These are phyloP conservation scores for Colletotrichum sp. DNA, from an alignment of 2,329 filamentous ascomycete genomes.

Conservation along the genomic window DNA sequence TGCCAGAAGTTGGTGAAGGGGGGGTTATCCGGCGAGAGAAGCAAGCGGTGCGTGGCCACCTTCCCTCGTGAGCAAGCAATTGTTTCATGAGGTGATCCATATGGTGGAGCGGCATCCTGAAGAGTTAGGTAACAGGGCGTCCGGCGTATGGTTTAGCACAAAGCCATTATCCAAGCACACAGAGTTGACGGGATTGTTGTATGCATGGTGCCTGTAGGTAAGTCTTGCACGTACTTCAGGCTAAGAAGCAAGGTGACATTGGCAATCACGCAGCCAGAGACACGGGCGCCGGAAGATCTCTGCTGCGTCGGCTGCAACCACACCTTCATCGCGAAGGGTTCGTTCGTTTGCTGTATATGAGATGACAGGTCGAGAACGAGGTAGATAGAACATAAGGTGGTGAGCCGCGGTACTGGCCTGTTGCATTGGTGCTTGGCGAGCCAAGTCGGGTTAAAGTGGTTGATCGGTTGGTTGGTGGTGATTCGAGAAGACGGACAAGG, in stretches of 20 bases:
- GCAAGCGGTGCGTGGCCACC: neutral
- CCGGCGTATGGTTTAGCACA: neutral
- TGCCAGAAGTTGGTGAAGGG: neutral
- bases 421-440: neutral
- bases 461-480: neutral
- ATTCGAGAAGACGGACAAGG: neutral
- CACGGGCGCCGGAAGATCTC: conserved; percentile 10
- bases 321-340: neutral
- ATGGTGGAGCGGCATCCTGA: neutral
- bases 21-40: neutral
- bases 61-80: neutral
- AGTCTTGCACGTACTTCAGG: neutral
- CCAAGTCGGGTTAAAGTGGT: conserved; percentile 3
- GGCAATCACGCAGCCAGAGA: neutral
- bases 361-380: neutral
- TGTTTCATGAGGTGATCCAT: neutral
- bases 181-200: neutral
- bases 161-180: neutral
- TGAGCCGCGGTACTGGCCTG: neutral
- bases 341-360: neutral
- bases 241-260: conserved; percentile 7
- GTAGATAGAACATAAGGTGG: neutral
- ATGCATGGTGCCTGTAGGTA: neutral
- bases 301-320: neutral
- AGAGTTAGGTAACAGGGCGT: neutral